A percentile compares a stretch with the other conserved stretches of the same genome.
Conservation (phyloP, 371 early-diverging fungal genomes). For the Dinochytrium kinnereticum region DNA sequence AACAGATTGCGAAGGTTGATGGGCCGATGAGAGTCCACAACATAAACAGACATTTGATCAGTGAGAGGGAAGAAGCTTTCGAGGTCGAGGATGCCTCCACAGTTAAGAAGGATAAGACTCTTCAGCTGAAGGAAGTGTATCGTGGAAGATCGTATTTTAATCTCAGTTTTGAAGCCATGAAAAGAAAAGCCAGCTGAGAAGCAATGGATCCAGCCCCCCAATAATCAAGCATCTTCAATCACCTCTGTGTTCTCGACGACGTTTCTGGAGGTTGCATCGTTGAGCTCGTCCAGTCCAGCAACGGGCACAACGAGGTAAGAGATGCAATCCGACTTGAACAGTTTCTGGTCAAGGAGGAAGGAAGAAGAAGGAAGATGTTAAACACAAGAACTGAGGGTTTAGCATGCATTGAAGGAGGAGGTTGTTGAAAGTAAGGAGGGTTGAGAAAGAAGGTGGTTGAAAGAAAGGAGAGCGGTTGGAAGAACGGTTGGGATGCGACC, state of each 20-base stretch:
- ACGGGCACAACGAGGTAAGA: conserved; percentile 82
- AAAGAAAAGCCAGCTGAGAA: too few relatives aligned
- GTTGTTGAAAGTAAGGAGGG: too few relatives aligned
- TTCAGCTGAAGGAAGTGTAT: conserved; percentile 62
- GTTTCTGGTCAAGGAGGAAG: too few relatives aligned
- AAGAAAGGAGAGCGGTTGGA: too few relatives aligned
- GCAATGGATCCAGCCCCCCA: not conserved
- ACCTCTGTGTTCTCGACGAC: conserved; percentile 51
- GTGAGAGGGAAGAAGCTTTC: conserved; percentile 62
- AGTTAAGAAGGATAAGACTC: conserved; percentile 83
- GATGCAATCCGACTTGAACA: conserved; percentile 77
- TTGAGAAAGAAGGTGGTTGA: too few relatives aligned
- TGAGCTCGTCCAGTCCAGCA: conserved; percentile 69
- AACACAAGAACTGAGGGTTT: too few relatives aligned
- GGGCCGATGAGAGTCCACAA: conserved; percentile 90
- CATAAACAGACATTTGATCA: conserved; percentile 68
- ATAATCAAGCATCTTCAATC: not conserved
- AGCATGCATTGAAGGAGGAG: too few relatives aligned
- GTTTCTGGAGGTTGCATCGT: conserved; percentile 57
- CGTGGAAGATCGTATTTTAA: too few relatives aligned
- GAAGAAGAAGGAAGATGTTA: too few relatives aligned
- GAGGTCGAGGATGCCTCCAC: conserved; percentile 81
- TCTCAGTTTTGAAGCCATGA: too few relatives aligned
- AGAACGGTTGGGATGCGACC: not conserved
- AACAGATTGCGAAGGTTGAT: conserved; percentile 78